phyloP scores from a whole-genome alignment of 257 asterid genomes.

The Thymus mandschuricus region DNA sequence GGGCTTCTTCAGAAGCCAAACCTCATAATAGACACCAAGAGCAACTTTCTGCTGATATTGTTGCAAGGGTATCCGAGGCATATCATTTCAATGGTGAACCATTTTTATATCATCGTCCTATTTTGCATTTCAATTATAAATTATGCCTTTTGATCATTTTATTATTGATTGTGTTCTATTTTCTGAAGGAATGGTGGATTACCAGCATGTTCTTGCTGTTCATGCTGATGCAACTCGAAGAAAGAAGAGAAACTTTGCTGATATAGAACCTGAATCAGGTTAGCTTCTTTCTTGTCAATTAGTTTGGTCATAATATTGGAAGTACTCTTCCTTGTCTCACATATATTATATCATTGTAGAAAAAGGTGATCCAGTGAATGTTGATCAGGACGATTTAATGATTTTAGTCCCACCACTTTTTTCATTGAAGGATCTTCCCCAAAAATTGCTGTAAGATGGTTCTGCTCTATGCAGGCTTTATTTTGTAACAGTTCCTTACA shows the following conservation, averaged over 20 bases:
- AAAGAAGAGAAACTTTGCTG: conserved; percentile 78
- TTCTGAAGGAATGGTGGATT: conserved; percentile 85
- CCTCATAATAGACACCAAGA: conserved; percentile 42
- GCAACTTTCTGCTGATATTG: conserved; percentile 70
- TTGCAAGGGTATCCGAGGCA: conserved; percentile 70
- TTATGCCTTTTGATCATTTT: conserved; percentile 23
- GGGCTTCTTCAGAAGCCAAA: conserved; percentile 42
- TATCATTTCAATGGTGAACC: conserved; percentile 72
- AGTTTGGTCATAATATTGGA: conserved; percentile 23
- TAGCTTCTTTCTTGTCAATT: conserved; percentile 31
- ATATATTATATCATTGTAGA: conserved; percentile 41
- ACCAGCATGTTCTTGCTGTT: conserved; percentile 91
- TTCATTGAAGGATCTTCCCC: conserved; percentile 75
- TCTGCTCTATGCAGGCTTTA: conserved; percentile 21
- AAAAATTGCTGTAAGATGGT: conserved; percentile 66
- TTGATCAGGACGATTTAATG: conserved; percentile 81
- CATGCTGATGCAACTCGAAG: conserved; percentile 69
- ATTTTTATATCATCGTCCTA: conserved; percentile 19
- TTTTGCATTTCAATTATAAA: conserved; percentile 21
- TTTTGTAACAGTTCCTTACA: conserved; percentile 2
- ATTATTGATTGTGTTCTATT: conserved; percentile 31
- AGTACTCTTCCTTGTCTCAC: conserved; percentile 24
- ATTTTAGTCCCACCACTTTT: conserved; percentile 82
- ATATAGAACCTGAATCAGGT: conserved; percentile 73
- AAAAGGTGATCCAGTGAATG: conserved; percentile 64